Evolutionary conservation across 2,329 filamentous ascomycete species (phyloP).

Genomic region (Bipolaris cookei): DNA sequence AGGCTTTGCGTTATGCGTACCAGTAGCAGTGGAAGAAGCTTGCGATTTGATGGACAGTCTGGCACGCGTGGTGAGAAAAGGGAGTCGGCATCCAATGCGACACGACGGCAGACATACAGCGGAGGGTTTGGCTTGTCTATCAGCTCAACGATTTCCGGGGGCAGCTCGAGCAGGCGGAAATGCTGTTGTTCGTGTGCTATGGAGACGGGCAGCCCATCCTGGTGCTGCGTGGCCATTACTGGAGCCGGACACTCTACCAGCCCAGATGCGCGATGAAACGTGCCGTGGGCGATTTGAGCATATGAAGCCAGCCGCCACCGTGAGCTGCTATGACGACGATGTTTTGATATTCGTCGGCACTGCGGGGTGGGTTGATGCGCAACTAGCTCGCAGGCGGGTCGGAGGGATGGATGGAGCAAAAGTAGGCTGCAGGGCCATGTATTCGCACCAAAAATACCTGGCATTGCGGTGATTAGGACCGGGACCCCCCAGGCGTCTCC

Average conservation of each 20-base stretch:
- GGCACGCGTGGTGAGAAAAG: constrained; percentile 33
- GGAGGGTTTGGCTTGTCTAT: constrained; percentile 57
- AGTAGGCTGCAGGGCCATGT: constrained; percentile 10
- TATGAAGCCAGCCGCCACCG: background rate
- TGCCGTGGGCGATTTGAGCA: background rate
- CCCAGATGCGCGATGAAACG: background rate
- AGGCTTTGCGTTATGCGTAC: constrained; percentile 38
- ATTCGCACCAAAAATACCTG: constrained; percentile 29
- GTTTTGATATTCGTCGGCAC: constrained; percentile 14
- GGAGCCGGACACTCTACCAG: background rate
- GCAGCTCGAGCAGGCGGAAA: constrained; percentile 66
- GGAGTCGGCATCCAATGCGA: constrained; percentile 21
- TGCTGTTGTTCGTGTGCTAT: constrained; percentile 57
- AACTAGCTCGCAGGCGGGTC: constrained; percentile 6
- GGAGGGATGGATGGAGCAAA: background rate
- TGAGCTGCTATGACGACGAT: constrained; percentile 14
- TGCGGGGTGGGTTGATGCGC: constrained; percentile 13
- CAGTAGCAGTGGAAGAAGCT: constrained; percentile 28
- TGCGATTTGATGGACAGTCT: constrained; percentile 49
- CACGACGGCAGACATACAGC: constrained; percentile 44
- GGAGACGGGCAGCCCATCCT: constrained; percentile 52
- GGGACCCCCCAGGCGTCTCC: constrained; percentile 23
- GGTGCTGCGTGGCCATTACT: constrained; percentile 53
- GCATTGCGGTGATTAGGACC: constrained; percentile 9
- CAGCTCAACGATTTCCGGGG: constrained; percentile 62